These are phyloP conservation scores for Halocafeteria seosinensis DNA, from an alignment of 108 stramenopile genomes.

Conservation along the genomic window DNA sequence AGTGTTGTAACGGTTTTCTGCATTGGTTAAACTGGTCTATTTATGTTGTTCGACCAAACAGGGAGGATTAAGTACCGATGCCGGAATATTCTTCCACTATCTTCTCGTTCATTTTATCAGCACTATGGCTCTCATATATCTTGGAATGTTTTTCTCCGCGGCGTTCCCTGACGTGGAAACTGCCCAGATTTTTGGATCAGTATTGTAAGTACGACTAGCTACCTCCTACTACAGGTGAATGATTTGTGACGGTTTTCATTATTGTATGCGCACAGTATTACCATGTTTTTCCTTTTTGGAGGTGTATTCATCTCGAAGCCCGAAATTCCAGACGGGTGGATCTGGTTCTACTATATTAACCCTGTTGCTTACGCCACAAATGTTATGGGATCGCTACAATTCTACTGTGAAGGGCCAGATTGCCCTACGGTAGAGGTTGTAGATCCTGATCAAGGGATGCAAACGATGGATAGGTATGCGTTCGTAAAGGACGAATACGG, in stretches of 20 bases:
- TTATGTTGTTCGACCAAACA: too few relatives aligned
- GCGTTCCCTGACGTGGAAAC: neutral
- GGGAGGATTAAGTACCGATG: neutral
- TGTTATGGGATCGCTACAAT: neutral
- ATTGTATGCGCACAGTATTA: too few relatives aligned
- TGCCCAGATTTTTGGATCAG: neutral
- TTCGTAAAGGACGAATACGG: too few relatives aligned
- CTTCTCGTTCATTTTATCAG: neutral
- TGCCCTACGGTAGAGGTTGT: too few relatives aligned
- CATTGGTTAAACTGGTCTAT: too few relatives aligned
- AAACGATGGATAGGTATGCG: too few relatives aligned
- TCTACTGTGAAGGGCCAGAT: neutral
- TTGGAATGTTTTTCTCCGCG: neutral
- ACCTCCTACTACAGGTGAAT: too few relatives aligned
- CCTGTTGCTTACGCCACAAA: slow-evolving; percentile 4
- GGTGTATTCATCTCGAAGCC: slow-evolving; percentile 7
- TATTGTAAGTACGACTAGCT: too few relatives aligned
- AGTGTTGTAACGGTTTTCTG: too few relatives aligned
- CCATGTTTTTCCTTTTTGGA: slow-evolving; percentile 1
- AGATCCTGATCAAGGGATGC: too few relatives aligned
- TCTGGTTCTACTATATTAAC: slow-evolving; percentile 13
- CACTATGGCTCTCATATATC: neutral
- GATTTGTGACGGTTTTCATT: too few relatives aligned
- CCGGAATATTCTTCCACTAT: neutral
- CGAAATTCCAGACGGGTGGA: slow-evolving; percentile 6